These are phyloP conservation scores for Talaromyces sp. DNA, from an alignment of 2,329 filamentous ascomycete species.

Conservation along the genomic window DNA sequence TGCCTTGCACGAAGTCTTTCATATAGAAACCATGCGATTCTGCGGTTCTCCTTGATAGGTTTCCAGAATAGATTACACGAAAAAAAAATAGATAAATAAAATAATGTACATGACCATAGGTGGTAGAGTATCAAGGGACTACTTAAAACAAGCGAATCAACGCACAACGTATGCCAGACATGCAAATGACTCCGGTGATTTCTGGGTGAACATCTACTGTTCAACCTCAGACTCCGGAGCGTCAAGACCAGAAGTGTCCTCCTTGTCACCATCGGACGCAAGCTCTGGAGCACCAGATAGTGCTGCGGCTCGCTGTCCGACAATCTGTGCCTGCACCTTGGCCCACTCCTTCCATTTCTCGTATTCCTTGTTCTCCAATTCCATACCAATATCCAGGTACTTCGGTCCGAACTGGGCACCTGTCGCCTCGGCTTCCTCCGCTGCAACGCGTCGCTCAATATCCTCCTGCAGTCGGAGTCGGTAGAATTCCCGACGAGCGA, in stretches of 20 bases:
- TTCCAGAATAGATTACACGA: constrained; percentile 21
- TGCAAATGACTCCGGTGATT: constrained; percentile 1
- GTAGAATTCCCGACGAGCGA: constrained; percentile 89
- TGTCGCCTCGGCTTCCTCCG: constrained; percentile 81
- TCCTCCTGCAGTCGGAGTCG: constrained; percentile 78
- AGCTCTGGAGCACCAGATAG: constrained; percentile 44
- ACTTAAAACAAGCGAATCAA: neutral
- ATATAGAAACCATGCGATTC: too few relatives aligned
- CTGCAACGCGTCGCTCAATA: constrained; percentile 76
- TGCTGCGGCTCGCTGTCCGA: constrained; percentile 52
- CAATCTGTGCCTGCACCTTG: constrained; percentile 51
- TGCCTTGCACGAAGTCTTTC: too few relatives aligned
- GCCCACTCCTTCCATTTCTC: constrained; percentile 89
- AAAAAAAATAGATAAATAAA: constrained; percentile 16
- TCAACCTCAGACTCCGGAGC: constrained; percentile 7
- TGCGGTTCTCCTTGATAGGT: constrained; percentile 4
- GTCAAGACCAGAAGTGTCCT: neutral
- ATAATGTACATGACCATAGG: constrained; percentile 31
- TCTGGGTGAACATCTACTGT: constrained; percentile 1
- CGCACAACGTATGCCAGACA: constrained; percentile 4
- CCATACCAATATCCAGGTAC: constrained; percentile 74
- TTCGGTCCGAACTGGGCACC: constrained; percentile 88
- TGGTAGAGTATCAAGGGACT: constrained; percentile 4
- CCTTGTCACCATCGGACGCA: constrained; percentile 27
- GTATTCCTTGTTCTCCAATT: constrained; percentile 76